Conservation (phyloP, 257 asterid species). For the Solanum rostratum region DNA sequence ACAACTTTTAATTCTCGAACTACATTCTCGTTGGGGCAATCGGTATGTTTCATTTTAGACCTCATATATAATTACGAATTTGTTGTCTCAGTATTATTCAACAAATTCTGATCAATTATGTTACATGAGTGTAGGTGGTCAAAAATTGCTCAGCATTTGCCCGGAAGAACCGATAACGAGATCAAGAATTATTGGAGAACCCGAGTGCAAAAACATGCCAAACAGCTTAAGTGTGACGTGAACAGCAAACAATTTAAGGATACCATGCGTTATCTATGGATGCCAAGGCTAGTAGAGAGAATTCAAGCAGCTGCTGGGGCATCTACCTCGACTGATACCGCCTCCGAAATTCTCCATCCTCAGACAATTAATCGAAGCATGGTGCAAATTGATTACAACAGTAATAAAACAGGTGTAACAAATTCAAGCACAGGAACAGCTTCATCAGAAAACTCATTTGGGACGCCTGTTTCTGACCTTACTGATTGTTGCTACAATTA, state of each 20-base stretch:
- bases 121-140: constrained; percentile 45
- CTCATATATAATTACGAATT: neutral
- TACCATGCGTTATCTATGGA: constrained; percentile 88
- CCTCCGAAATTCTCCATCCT: neutral
- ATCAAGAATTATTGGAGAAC: constrained; percentile 84
- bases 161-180: constrained; percentile 71
- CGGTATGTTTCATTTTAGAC: constrained; percentile 22
- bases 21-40: constrained; percentile 93
- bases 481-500: constrained; percentile 53
- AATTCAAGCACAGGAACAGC: constrained; percentile 38
- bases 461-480: constrained; percentile 46
- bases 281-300: constrained; percentile 68
- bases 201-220: constrained; percentile 77
- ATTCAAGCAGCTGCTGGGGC: constrained; percentile 49
- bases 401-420: neutral
- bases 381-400: neutral
- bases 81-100: neutral
- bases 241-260: constrained; percentile 91
- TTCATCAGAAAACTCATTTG: constrained; percentile 53
- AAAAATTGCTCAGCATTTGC: constrained; percentile 70
- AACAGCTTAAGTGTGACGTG: constrained; percentile 86
- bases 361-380: neutral
- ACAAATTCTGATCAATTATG: neutral
- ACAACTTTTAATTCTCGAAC: constrained; percentile 79
- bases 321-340: neutral